phyloP scores from a whole-genome alignment of 768 basidiomycete genomes.

The Scleroderma bovista region DNA sequence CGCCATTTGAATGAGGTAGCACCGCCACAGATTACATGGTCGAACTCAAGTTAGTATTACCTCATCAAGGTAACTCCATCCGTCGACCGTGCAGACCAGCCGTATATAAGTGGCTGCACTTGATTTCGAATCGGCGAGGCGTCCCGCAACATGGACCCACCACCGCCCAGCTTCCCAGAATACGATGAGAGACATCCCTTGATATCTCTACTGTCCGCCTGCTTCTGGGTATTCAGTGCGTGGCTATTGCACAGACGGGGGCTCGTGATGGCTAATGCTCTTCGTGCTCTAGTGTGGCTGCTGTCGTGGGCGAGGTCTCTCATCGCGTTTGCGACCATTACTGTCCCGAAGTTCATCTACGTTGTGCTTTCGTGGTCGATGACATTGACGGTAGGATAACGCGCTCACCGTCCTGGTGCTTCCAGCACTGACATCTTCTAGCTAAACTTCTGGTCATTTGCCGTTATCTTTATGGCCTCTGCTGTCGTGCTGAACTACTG shows the following conservation, averaged over 20 bases:
- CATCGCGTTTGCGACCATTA: constrained; percentile 77
- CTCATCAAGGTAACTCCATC: constrained; percentile 4
- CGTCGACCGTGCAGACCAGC: no score
- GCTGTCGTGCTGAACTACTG: constrained; percentile 72
- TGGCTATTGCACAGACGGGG: constrained; percentile 16
- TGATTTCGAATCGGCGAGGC: constrained; percentile 2
- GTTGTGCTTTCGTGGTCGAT: constrained; percentile 79
- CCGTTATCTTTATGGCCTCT: constrained; percentile 65
- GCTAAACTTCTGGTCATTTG: constrained; percentile 91
- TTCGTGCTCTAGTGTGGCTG: constrained; percentile 58
- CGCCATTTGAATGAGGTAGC: constrained; percentile 18
- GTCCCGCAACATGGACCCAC: constrained; percentile 18
- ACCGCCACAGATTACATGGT: constrained; percentile 27
- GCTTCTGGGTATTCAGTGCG: constrained; percentile 80
- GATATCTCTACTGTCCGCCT: constrained; percentile 71
- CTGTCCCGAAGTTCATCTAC: constrained; percentile 74
- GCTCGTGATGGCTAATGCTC: constrained; percentile 5
- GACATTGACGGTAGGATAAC: constrained; percentile 67
- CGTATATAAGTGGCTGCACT: no score
- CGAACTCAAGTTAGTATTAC: constrained; percentile 2
- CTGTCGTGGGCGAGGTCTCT: constrained; percentile 72
- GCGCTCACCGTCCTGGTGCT: not conserved
- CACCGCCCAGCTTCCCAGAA: constrained; percentile 9
- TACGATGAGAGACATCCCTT: constrained; percentile 57
- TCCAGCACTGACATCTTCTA: constrained; percentile 29